Conservation (phyloP, 2,329 filamentous ascomycete genomes). For the Capronia americana region DNA sequence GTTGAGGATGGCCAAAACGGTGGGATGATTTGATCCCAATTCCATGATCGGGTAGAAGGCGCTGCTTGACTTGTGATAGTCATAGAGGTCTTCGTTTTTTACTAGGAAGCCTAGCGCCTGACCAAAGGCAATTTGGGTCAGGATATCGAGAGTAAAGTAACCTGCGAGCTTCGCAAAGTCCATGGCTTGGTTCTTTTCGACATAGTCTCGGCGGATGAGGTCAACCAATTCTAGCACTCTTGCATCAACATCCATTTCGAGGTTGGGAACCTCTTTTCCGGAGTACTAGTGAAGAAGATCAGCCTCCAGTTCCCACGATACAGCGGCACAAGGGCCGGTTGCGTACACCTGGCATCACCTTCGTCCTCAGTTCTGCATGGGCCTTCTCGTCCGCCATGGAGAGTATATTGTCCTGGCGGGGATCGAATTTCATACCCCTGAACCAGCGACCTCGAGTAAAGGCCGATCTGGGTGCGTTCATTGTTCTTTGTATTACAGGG, state of each 20-base stretch:
- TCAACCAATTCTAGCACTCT: constrained; percentile 5
- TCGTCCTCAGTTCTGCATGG: constrained; percentile 32
- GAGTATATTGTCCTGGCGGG: constrained; percentile 31
- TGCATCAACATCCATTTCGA: constrained; percentile 26
- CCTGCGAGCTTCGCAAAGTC: constrained; percentile 26
- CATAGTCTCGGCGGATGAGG: constrained; percentile 16
- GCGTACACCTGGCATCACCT: constrained; percentile 23
- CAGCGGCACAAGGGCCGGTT: background rate
- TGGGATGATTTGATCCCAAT: constrained; percentile 22
- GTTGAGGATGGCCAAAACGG: constrained; percentile 15
- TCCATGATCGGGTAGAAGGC: constrained; percentile 33
- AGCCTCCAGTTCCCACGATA: background rate
- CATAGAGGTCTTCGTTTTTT: constrained; percentile 32
- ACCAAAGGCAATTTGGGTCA: constrained; percentile 35
- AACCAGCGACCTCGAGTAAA: constrained; percentile 35
- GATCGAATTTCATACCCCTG: constrained; percentile 29
- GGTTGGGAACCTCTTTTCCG: constrained; percentile 16
- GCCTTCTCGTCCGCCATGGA: constrained; percentile 24
- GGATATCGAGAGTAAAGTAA: constrained; percentile 33
- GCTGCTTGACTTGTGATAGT: constrained; percentile 24
- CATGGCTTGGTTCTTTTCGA: constrained; percentile 21
- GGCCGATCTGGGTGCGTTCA: constrained; percentile 29
- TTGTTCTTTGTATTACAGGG: constrained; percentile 31
- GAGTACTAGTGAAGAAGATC: constrained; percentile 14
- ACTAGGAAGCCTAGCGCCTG: constrained; percentile 27